Percentiles rank a stretch among this genome's conserved stretches.
Evolutionary conservation across 129 eudicot genomes (phyloP).

Genomic region (carrot (Daucus carota)): DNA sequence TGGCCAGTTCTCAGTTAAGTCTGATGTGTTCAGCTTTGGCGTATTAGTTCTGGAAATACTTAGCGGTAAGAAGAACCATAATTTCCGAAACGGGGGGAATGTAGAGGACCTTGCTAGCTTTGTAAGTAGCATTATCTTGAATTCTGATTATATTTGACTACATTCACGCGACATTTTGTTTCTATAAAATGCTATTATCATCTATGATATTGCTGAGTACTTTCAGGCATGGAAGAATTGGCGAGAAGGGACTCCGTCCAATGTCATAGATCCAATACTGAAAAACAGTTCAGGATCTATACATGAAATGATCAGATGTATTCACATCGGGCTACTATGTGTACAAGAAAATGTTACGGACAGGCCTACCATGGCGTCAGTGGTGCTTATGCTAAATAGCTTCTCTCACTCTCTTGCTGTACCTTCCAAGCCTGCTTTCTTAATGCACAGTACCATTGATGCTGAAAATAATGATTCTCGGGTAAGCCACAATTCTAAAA

Average conservation of each 20-base stretch:
- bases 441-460: background rate
- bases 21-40: conserved; percentile 6
- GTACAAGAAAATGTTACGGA: conserved; percentile 13
- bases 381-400: conserved; percentile 10
- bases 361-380: conserved; percentile 18
- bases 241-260: background rate
- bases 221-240: conserved; percentile 4
- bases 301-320: conserved; percentile 7
- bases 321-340: conserved; percentile 18
- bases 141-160: background rate
- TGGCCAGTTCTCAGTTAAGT: background rate
- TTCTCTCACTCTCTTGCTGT: background rate
- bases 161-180: background rate
- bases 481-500: too few species aligned
- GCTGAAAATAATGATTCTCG: too few species aligned
- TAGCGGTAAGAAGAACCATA: background rate
- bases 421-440: conserved; percentile 5
- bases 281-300: background rate
- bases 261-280: conserved; percentile 2
- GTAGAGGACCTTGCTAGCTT: conserved; percentile 3
- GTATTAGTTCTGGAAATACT: conserved; percentile 5
- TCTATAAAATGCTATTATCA: background rate
- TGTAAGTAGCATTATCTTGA: conserved; percentile 7
- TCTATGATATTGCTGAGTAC: background rate
- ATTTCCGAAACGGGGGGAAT: background rate